Percentiles rank a stretch among this genome's conserved stretches.
These are phyloP conservation scores for Parietaria judaica DNA, from an alignment of 306 rosid genomes.

Conservation along the genomic window DNA sequence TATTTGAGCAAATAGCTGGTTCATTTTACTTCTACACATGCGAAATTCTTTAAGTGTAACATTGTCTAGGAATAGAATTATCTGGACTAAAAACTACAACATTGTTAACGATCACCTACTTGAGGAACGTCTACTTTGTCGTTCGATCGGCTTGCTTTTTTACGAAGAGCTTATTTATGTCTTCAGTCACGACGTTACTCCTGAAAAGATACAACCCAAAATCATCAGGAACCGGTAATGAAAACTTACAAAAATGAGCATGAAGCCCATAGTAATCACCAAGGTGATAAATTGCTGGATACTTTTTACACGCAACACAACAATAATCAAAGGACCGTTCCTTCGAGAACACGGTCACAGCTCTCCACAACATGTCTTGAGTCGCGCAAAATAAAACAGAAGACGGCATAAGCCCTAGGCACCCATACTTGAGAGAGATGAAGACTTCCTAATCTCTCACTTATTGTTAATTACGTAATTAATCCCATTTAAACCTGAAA, in stretches of 20 bases:
- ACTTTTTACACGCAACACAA: too few relatives aligned
- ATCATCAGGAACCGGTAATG: neutral
- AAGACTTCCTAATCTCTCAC: too few relatives aligned
- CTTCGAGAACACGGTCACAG: too few relatives aligned
- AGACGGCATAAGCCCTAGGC: too few relatives aligned
- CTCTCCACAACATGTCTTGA: too few relatives aligned
- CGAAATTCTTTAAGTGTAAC: conserved; percentile 12
- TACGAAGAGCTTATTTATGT: conserved; percentile 80
- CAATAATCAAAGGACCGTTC: too few relatives aligned
- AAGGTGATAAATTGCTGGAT: too few relatives aligned
- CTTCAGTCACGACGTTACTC: conserved; percentile 91
- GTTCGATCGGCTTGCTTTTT: conserved; percentile 41
- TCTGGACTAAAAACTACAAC: conserved; percentile 13
- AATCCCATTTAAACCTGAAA: too few relatives aligned
- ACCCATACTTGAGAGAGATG: too few relatives aligned
- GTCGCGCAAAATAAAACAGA: too few relatives aligned
- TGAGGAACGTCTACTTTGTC: conserved; percentile 21
- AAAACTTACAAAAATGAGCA: conserved; percentile 12
- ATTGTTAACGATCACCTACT: conserved; percentile 8
- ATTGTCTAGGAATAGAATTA: neutral
- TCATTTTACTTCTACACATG: conserved; percentile 35
- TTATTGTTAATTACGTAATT: too few relatives aligned
- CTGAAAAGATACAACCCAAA: conserved; percentile 37
- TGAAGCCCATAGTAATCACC: neutral
- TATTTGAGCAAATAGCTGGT: conserved; percentile 10